These are phyloP conservation scores for Ustilago nuda DNA, from an alignment of 1,284 basidiomycete genomes.

Conservation along the genomic window DNA sequence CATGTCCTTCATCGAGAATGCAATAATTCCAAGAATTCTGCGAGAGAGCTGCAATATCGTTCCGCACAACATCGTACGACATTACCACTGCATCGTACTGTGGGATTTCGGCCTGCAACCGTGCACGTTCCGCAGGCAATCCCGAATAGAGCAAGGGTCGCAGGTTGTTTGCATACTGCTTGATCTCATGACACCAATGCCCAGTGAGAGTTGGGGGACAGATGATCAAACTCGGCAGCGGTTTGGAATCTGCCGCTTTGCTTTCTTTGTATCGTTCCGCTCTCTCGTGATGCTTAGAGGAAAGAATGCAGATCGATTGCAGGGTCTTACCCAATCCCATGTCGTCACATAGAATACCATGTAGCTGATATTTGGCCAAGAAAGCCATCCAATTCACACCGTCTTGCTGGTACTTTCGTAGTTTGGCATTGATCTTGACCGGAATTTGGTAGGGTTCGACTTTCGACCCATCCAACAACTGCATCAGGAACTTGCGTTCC, in stretches of 20 bases:
- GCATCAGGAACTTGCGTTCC: constrained; percentile 91
- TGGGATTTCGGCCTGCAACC: constrained; percentile 65
- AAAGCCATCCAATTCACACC: constrained; percentile 99
- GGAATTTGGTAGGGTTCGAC: constrained; percentile 92
- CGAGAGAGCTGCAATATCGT: constrained; percentile 85
- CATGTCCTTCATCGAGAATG: constrained; percentile 96
- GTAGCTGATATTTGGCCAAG: constrained; percentile 83
- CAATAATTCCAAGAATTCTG: constrained; percentile 91
- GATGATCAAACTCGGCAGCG: constrained; percentile 91
- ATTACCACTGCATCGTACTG: constrained; percentile 86
- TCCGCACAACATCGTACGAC: constrained; percentile 96
- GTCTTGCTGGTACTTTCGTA: constrained; percentile 97
- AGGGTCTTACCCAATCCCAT: constrained; percentile 99
- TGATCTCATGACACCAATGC: constrained; percentile 98
- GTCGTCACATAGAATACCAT: constrained; percentile 98
- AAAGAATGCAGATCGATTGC: constrained; percentile 97
- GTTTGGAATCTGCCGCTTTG: constrained; percentile 81
- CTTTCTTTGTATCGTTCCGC: constrained; percentile 78
- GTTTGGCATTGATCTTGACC: constrained; percentile 88
- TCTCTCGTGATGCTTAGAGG: constrained; percentile 92
- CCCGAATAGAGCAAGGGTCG: constrained; percentile 90
- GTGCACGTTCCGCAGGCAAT: constrained; percentile 84
- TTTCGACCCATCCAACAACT: constrained; percentile 82
- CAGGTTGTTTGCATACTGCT: constrained; percentile 89
- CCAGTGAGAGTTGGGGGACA: constrained; percentile 96